A percentile compares a stretch with the other conserved stretches of the same genome.
These are phyloP conservation scores for Calocera cornea DNA, from an alignment of 768 basidiomycete genomes.

Conservation along the genomic window DNA sequence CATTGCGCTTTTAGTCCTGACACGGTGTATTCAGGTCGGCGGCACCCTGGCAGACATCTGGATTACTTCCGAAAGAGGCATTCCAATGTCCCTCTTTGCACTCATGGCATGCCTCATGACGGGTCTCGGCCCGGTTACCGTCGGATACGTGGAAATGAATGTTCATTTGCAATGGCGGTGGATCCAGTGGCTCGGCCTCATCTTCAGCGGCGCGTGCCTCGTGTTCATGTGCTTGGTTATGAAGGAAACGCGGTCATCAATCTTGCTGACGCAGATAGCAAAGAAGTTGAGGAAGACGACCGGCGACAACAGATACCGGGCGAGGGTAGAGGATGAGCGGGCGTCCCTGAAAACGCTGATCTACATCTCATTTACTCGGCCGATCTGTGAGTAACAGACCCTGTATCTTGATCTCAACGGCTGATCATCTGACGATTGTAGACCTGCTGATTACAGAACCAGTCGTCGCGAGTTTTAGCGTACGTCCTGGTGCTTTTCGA, in stretches of 20 bases:
- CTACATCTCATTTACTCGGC: conserved; percentile 54
- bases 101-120: conserved; percentile 23
- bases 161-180: conserved; percentile 54
- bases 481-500: conserved; percentile 23
- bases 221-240: conserved; percentile 41
- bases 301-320: conserved; percentile 47
- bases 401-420: conserved; percentile 10
- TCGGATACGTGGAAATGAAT: conserved; percentile 54
- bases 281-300: conserved; percentile 48
- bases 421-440: conserved; percentile 18
- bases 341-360: conserved; percentile 45
- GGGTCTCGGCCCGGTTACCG: conserved; percentile 48
- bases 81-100: not conserved
- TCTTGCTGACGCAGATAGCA: conserved; percentile 56
- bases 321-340: conserved; percentile 50
- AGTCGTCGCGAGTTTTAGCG: conserved; percentile 58
- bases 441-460: conserved; percentile 61
- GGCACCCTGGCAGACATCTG: conserved; percentile 1
- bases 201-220: conserved; percentile 40
- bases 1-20: not conserved
- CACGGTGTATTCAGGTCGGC: not conserved
- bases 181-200: conserved; percentile 64
- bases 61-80: not conserved
- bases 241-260: conserved; percentile 58
- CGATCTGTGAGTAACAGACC: conserved; percentile 40